These are phyloP conservation scores for Buddleja alternifolia DNA, from an alignment of 257 asterid genomes.

Conservation along the genomic window DNA sequence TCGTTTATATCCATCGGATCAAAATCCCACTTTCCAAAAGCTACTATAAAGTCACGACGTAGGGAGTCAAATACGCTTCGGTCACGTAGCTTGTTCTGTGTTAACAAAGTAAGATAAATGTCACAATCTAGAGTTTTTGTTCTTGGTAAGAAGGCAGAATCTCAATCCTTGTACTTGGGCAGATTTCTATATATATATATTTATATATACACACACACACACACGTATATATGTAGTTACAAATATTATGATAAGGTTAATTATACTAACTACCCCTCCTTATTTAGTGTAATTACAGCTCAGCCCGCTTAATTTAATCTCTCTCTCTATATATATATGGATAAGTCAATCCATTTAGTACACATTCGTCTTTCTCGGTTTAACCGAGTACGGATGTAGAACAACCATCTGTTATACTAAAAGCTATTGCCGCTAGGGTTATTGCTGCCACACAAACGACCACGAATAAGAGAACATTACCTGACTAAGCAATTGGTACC, in stretches of 20 bases:
- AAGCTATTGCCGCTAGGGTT: too few species aligned
- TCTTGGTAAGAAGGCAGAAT: too few species aligned
- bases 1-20: constrained; percentile 71
- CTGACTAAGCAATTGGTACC: constrained; percentile 76
- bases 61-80: constrained; percentile 65
- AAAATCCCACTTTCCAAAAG: constrained; percentile 89
- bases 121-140: background rate
- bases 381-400: background rate
- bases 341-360: background rate
- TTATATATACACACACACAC: too few species aligned
- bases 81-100: constrained; percentile 65
- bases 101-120: background rate
- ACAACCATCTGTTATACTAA: too few species aligned
- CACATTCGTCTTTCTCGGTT: background rate
- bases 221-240: too few species aligned
- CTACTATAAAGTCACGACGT: constrained; percentile 74
- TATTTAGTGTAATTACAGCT: too few species aligned
- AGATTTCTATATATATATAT: constrained; percentile 19
- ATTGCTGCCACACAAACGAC: too few species aligned
- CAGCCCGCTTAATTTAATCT: too few species aligned
- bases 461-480: constrained; percentile 41
- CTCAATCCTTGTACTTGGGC: too few species aligned
- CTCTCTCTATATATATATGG: too few species aligned
- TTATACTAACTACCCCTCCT: too few species aligned
- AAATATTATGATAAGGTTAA: too few species aligned